These are phyloP conservation scores for Corymbia citriodora DNA, from an alignment of 441 rosid species.

Conservation along the genomic window DNA sequence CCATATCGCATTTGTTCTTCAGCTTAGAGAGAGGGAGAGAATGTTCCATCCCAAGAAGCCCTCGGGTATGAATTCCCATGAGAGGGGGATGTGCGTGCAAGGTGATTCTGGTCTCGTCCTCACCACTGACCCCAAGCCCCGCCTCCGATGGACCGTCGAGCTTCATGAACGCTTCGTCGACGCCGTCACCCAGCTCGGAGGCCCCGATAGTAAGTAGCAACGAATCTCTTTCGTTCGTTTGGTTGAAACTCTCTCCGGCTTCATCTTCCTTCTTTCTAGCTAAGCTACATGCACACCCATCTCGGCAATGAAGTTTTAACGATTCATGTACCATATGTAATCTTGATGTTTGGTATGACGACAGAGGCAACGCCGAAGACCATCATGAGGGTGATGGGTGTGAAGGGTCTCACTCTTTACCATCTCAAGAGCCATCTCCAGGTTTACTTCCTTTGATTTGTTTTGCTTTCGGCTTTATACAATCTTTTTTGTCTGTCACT, in stretches of 20 bases:
- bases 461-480: constrained; percentile 3
- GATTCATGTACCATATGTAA: background rate
- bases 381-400: constrained; percentile 99
- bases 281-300: background rate
- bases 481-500: background rate
- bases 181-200: constrained; percentile 98
- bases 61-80: constrained; percentile 78
- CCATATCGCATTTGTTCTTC: background rate
- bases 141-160: constrained; percentile 98
- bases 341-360: background rate
- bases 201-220: constrained; percentile 74
- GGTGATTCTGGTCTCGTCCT: constrained; percentile 99
- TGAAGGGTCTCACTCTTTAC: constrained; percentile 99
- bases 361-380: constrained; percentile 99
- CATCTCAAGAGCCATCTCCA: constrained; percentile 99
- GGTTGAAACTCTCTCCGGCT: background rate
- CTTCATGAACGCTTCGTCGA: constrained; percentile 99
- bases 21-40: background rate
- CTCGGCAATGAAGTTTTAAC: background rate
- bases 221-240: background rate
- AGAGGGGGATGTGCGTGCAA: constrained; percentile 89
- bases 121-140: constrained; percentile 99
- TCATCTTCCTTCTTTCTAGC: background rate
- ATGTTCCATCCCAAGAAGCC: constrained; percentile 90
- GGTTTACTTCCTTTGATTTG: constrained; percentile 36